These are phyloP conservation scores for Brettanomyces nanus DNA, from an alignment of 805 yeast genomes.

Conservation along the genomic window DNA sequence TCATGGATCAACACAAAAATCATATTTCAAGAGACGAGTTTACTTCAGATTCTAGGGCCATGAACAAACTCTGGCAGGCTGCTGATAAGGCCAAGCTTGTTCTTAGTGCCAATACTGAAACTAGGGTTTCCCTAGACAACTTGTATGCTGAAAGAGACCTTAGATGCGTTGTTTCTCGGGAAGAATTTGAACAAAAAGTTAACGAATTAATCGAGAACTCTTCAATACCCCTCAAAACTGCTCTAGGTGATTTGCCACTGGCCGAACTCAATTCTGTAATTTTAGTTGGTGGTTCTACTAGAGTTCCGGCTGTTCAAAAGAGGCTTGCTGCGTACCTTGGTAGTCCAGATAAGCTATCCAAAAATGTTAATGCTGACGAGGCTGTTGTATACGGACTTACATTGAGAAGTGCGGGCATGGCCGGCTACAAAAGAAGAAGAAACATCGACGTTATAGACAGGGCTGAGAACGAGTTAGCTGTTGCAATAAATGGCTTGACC, in stretches of 20 bases:
- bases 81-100: slow-evolving; percentile 86
- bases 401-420: slow-evolving; percentile 67
- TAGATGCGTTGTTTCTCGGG: slow-evolving; percentile 55
- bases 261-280: slow-evolving; percentile 45
- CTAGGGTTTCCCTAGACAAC: slow-evolving; percentile 68
- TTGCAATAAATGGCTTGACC: background rate
- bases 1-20: slow-evolving; percentile 27
- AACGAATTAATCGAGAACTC: slow-evolving; percentile 38
- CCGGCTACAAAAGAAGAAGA: slow-evolving; percentile 59
- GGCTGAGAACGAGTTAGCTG: background rate
- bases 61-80: slow-evolving; percentile 64
- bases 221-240: slow-evolving; percentile 44
- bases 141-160: slow-evolving; percentile 69
- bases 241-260: slow-evolving; percentile 30
- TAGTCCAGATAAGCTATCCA: slow-evolving; percentile 43
- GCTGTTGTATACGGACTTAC: slow-evolving; percentile 87
- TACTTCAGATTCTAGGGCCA: slow-evolving; percentile 42
- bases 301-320: slow-evolving; percentile 82
- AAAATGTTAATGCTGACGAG: slow-evolving; percentile 92
- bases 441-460: slow-evolving; percentile 29
- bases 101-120: slow-evolving; percentile 81
- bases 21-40: slow-evolving; percentile 19
- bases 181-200: slow-evolving; percentile 59
- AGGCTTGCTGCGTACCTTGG: slow-evolving; percentile 47
- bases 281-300: slow-evolving; percentile 82